Base-by-base conservation (phyloP, 192 early-diverging fungal genomes). In the Coemansia sp. region DNA sequence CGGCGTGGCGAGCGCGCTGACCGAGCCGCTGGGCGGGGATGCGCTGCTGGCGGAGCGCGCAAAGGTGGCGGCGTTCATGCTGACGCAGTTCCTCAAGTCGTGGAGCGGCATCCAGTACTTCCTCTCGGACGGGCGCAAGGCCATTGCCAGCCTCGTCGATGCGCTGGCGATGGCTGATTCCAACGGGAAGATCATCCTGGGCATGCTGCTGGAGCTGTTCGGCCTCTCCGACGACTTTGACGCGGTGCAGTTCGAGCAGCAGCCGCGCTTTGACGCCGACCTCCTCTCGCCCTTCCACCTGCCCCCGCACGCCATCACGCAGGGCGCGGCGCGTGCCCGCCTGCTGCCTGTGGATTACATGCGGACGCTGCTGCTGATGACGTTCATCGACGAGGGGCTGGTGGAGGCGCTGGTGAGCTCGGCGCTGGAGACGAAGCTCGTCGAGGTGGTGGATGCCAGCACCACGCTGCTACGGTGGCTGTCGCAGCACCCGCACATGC, bases 101-200 rank as follows among this genome's bases (percentile, higher is more conserved):
- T 85, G 84, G 84, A 62, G 78, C 63, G 84, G 84, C 14, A 70
- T 85, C 50, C 84, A 85, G 71, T 85, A 85, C 45, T 76, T 85
- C 64, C 24, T 85, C 65, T 63, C 75, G 1, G 79, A 81, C 67
- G 63, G 73, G 3, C 75, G 79, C 29, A 61, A 69, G 17, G 70
- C 60, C 56, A 68, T 85, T 39, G 16, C 44, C 1, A 68, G 76
- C 24, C 51, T 85, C 40, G 53, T 75, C 24, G 50, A 75, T 39
- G 74, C 84, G 19, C 73, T 85, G 36, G 48, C 72, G 6, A 61
- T 77, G 73, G 75, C 69, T 6, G 72, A 75, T 6, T 53, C 75
- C 9, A 79, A 81, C 50, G 62, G 70, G 41, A 75, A 81, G 60
- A 72, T 77, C 39, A 66, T 85, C 11, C 76, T 85, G 13, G 79